phyloP scores from a whole-genome alignment of 1,284 basidiomycete species.

The Trametes sp. region DNA sequence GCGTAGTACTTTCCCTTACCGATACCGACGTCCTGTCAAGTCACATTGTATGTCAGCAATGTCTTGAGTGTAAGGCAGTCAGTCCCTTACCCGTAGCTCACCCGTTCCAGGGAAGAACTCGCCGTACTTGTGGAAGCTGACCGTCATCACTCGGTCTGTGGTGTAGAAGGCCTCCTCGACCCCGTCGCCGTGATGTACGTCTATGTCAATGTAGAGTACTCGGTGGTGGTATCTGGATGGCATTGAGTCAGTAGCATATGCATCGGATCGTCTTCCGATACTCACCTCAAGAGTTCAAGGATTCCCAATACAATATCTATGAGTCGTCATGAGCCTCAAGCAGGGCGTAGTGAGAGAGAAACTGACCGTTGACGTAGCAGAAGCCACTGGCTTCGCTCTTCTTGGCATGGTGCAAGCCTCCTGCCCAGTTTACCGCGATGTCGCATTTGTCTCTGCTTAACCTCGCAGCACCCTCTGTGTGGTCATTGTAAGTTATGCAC shows the following conservation, averaged over 20 bases:
- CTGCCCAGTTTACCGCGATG: conserved; percentile 99
- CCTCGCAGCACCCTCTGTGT: conserved; percentile 92
- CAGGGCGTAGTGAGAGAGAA: conserved; percentile 1
- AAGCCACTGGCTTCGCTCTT: conserved; percentile 99
- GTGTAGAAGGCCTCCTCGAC: conserved; percentile 99
- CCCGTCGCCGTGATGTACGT: conserved; percentile 98
- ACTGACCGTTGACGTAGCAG: conserved; percentile 95
- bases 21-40: conserved; percentile 83
- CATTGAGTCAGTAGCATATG: conserved; percentile 6
- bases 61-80: not conserved
- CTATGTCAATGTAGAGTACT: conserved; percentile 98
- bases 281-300: conserved; percentile 87
- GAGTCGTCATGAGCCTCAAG: conserved; percentile 3
- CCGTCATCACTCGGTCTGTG: conserved; percentile 98
- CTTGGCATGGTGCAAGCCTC: conserved; percentile 97
- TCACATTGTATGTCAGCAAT: not conserved
- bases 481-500: not conserved
- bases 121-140: conserved; percentile 98
- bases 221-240: conserved; percentile 84
- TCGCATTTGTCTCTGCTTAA: conserved; percentile 98
- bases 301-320: conserved; percentile 97
- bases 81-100: conserved; percentile 80
- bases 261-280: not conserved
- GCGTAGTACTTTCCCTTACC: conserved; percentile 94
- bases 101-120: conserved; percentile 99